Evolutionary conservation across 768 basidiomycete species (phyloP), one percentile per base, ranked within the genome.

Genomic region (Pleurotus eryngii): DNA sequence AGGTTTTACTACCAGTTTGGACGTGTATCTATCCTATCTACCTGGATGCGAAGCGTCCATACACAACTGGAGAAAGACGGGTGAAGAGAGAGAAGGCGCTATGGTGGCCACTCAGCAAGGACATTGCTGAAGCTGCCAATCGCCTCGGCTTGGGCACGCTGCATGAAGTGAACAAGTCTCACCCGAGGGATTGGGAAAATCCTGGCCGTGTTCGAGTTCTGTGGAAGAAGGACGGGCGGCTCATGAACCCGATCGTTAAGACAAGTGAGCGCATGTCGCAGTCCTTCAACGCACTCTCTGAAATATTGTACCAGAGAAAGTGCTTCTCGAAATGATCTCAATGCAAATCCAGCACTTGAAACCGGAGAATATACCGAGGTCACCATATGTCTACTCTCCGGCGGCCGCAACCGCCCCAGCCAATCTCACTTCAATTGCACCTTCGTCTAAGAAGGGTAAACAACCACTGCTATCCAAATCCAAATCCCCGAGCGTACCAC

Each of bases 171-270:
- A 81, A 84, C 66, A 98, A 95, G 71, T 77, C 83, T 24, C 96
- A 99, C 66, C 96, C 96, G 9, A 83, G 92, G 51, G 96, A 99
- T 70, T 99, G 96, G 96, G 95, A 91, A 67, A 99, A 99, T 69
- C 96, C 96, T 0, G 96, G 96, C 7, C 83, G 96, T 22, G 92
- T 99, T 58, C 84, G 93, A 61, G 90, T 98, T 20, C 90, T 90
- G 66, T 92, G 89, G 89, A 93, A 90, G 80, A 88, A 87, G 69
- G 87, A 92, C 58, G 90, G 80, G 1, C 69, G 71, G 49, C 76
- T 88, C 7, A 72, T 89, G 58, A 88, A 92, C 64, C 76, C 81
- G 2, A 66, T 69, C n/a, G 85, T 93, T 65, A 85, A 81, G 74
- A 88, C 86, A 30, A 93, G 91, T 93, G 67, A 63, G 87, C 24